Evolutionary conservation across 2,329 filamentous ascomycete genomes (phyloP), one percentile per base, ranked within the genome.

Genomic region (Epichloe coenophiala): DNA sequence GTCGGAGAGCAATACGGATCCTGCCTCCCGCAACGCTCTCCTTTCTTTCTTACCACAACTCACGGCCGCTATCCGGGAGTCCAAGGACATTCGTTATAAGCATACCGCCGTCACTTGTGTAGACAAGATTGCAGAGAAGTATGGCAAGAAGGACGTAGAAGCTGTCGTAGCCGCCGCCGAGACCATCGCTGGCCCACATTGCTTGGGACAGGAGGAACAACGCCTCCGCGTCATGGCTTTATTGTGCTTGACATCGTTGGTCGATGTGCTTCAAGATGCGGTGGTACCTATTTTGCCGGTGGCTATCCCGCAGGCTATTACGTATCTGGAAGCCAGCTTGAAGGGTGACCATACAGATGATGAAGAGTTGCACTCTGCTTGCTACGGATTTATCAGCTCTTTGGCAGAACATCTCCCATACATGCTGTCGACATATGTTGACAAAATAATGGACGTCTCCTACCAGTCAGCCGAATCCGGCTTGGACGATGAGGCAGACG

Each of bases 111-210:
- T 98, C 54, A 82, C 83, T 37, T 97, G 91, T 59, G 84, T 97
- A 43, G 90, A 96, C 68, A 87, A 88, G 65, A 94, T 98, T 55
- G 80, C 87, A 2, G 90, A 96, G 68, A 91, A 91, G 65, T 97
- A 95, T 64, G 94, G 93, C 57, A 94, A 93, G 72, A 94, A 90
- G 65, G 87, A 95, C 60, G 75, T 85, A 1, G 80, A 85, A 57
- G 83, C 81, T 43, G 85, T 95, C 43, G 75, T 85, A 27, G 78
- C 78, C 4, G 85, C 89, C 5, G 88, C 89, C 4, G 74, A 81
- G 53, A 84, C 84, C 1, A 84, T 98, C 59, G 82, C 86, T 38
- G 82, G 89, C 41, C 71, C 81, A 50, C 74, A 85, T 56, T 91
- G 88, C 55, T 76, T 97, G 46, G 86, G 85, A 38, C 83, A 86